phyloP scores from a whole-genome alignment of 345 rosid species.

The Cardamine resedifolia region DNA sequence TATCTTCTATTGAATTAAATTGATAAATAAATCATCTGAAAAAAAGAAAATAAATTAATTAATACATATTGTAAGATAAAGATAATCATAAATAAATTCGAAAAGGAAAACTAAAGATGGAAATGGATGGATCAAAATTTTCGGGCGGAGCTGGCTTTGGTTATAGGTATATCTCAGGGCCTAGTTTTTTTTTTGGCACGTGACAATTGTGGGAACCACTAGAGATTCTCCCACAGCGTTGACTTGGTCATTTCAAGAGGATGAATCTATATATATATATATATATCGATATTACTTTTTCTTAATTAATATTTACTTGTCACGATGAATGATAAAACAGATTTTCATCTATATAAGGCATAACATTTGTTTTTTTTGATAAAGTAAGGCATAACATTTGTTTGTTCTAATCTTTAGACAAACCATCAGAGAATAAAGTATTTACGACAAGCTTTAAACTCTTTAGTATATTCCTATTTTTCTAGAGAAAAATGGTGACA shows the following conservation, averaged over 20 bases:
- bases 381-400: neutral
- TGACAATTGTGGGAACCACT: slow-evolving; percentile 20
- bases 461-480: neutral
- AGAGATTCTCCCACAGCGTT: slow-evolving; percentile 31
- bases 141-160: slow-evolving; percentile 36
- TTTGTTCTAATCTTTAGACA: neutral
- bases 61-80: neutral
- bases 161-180: slow-evolving; percentile 30
- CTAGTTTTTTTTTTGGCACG: slow-evolving; percentile 33
- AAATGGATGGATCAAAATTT: slow-evolving; percentile 34
- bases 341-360: neutral
- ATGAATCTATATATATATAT: neutral
- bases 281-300: neutral
- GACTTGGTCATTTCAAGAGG: slow-evolving; percentile 33
- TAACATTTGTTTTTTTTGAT: too few species aligned
- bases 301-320: neutral
- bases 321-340: neutral
- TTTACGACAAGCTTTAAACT: neutral
- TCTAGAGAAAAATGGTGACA: neutral
- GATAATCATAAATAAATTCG: neutral
- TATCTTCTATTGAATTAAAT: slow-evolving; percentile 11
- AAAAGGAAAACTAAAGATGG: slow-evolving; percentile 5
- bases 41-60: neutral
- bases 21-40: neutral
- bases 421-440: neutral